Evolutionary conservation across 306 rosid species (phyloP), one percentile per base, ranked within the genome.

Genomic region (Lathyrus sativus): DNA sequence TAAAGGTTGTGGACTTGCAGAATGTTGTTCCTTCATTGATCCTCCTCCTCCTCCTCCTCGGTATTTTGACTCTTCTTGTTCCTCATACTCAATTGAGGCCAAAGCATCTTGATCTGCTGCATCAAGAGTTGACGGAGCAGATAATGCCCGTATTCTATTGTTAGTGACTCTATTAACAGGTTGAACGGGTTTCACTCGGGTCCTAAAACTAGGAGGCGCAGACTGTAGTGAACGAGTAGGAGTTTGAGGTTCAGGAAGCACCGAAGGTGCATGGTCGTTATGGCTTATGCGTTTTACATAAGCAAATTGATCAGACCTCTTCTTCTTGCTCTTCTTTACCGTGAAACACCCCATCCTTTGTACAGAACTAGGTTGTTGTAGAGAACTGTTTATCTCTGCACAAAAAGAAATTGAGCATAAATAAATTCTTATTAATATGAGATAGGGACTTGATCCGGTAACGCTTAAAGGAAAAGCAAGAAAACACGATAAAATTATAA

Each of bases 151-250:
- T 19, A 70, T 28, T 78, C 97, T 86, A 77, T 51, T 82, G 72
- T 59, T 82, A 37, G 76, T 43, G 58, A 74, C 80, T 84, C 66
- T 83, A 57, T 57, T 73, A 56, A 63, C 71, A 28, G 84, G 89
- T 65, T 85, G 97, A 81, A 82, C 65, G 17, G 97, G 91, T 73
- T 90, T 95, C 78, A 82, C 99, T 76, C 97, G 82, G 62, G 87
- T 90, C 85, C 87, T 85, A 77, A 95, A 95, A 90, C 99, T 95
- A 18, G 96, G 95, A 59, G 99, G 99, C 41, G 99, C 97, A 59
- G 99, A 88, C 83, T 86, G 96, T 72, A 95, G 84, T 10, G 96
- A 43, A 6, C 95, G 91, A 6, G 90, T 77, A 61, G 22, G 84
- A 64, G 57, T 66, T 90, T 85, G 84, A 62, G 99, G 95, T 80